Conservation (phyloP, 345 rosid species). For the Lepidium aucheri region DNA sequence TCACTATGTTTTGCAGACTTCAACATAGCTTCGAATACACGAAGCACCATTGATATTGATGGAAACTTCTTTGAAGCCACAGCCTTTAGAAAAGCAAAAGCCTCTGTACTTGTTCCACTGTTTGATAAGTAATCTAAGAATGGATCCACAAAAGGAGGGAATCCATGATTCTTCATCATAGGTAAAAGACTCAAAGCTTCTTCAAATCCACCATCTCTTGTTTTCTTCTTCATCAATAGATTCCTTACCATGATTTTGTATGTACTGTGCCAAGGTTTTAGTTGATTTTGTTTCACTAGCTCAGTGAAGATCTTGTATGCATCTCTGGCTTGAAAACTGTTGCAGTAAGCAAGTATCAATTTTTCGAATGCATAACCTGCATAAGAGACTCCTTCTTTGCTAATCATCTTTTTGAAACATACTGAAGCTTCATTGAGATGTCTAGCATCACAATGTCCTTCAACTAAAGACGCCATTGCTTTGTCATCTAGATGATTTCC, state of each 20-base stretch:
- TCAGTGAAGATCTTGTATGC: slow-evolving; percentile 50
- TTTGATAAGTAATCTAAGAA: slow-evolving; percentile 53
- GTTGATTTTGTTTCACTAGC: slow-evolving; percentile 29
- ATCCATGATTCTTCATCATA: slow-evolving; percentile 66
- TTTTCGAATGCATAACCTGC: slow-evolving; percentile 49
- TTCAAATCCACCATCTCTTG: slow-evolving; percentile 55
- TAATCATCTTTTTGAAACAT: slow-evolving; percentile 54
- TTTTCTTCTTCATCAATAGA: slow-evolving; percentile 46
- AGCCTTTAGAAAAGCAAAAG: slow-evolving; percentile 49
- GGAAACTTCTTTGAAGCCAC: slow-evolving; percentile 69
- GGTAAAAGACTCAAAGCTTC: slow-evolving; percentile 55
- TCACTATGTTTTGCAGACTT: slow-evolving; percentile 51
- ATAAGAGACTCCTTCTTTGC: slow-evolving; percentile 40
- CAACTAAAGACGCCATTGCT: slow-evolving; percentile 53
- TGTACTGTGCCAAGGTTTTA: slow-evolving; percentile 60
- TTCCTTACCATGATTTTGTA: slow-evolving; percentile 57
- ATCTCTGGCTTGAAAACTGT: slow-evolving; percentile 45
- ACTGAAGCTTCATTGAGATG: slow-evolving; percentile 60
- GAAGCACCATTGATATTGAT: slow-evolving; percentile 51
- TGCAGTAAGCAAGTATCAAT: slow-evolving; percentile 60
- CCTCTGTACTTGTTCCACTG: slow-evolving; percentile 58
- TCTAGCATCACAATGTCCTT: slow-evolving; percentile 62
- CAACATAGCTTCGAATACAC: slow-evolving; percentile 56
- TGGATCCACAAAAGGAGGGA: slow-evolving; percentile 70
- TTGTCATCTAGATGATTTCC: slow-evolving; percentile 43